These are phyloP conservation scores for Hysterium pulicare DNA, from an alignment of 2,329 filamentous ascomycete species.

Conservation along the genomic window DNA sequence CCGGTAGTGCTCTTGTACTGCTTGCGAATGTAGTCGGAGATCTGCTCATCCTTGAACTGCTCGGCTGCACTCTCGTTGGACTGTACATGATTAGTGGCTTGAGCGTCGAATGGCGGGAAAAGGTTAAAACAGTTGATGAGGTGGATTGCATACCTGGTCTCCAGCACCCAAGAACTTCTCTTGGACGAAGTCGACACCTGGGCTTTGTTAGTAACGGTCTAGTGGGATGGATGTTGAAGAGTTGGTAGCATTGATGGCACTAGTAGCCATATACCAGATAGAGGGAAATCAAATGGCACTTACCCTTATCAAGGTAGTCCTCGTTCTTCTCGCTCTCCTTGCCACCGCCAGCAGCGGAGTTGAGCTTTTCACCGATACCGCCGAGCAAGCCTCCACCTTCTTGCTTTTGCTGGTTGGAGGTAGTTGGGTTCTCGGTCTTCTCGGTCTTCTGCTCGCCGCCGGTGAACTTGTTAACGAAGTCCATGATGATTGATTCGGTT, in stretches of 20 bases:
- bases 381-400: constrained; percentile 49
- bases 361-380: constrained; percentile 67
- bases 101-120: not conserved
- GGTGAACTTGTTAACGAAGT: constrained; percentile 48
- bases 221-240: too few species aligned
- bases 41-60: constrained; percentile 79
- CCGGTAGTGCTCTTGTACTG: constrained; percentile 70
- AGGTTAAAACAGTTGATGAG: not conserved
- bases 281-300: constrained; percentile 5
- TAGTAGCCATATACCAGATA: too few species aligned
- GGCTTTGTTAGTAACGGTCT: not conserved
- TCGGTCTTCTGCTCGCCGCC: constrained; percentile 36
- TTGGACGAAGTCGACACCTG: constrained; percentile 75
- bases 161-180: constrained; percentile 70
- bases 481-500: constrained; percentile 34
- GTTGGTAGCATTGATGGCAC: too few species aligned
- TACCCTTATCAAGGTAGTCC: constrained; percentile 78
- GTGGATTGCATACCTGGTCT: constrained; percentile 58
- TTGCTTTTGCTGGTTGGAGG: constrained; percentile 28
- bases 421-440: constrained; percentile 17
- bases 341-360: constrained; percentile 69
- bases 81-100: not conserved
- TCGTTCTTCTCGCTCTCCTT: constrained; percentile 75
- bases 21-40: constrained; percentile 67
- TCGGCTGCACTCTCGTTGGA: constrained; percentile 59